Conservation (phyloP, 1,139 yeast genomes). For the Yamadazyma triangularis region DNA sequence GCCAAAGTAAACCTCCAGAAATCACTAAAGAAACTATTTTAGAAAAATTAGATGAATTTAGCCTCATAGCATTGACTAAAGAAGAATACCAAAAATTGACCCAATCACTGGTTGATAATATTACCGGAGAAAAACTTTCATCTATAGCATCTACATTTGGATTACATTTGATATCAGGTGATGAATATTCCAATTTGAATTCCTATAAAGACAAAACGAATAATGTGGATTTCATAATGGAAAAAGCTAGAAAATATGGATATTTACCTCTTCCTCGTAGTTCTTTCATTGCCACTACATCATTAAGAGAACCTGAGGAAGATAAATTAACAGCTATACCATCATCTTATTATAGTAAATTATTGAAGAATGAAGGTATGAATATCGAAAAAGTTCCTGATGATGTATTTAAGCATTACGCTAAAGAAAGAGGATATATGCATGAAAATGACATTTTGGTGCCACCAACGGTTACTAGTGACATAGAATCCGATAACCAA, state of each 20-base stretch:
- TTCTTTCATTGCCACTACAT: slow-evolving; percentile 57
- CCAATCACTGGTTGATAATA: slow-evolving; percentile 10
- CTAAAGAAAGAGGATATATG: slow-evolving; percentile 45
- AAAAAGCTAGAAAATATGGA: slow-evolving; percentile 41
- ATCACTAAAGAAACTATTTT: slow-evolving; percentile 20
- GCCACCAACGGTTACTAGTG: slow-evolving; percentile 12
- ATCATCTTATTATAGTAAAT: slow-evolving; percentile 55
- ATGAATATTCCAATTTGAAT: slow-evolving; percentile 22
- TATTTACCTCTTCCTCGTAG: slow-evolving; percentile 51
- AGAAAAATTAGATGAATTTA: slow-evolving; percentile 40
- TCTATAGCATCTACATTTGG: slow-evolving; percentile 20
- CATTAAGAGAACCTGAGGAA: slow-evolving; percentile 51
- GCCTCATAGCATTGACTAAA: slow-evolving; percentile 23
- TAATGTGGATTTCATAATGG: slow-evolving; percentile 18
- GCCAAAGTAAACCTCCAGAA: slow-evolving; percentile 12
- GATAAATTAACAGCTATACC: slow-evolving; percentile 61
- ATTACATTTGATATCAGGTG: slow-evolving; percentile 38
- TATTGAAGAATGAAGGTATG: slow-evolving; percentile 41
- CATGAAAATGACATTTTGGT: slow-evolving; percentile 19
- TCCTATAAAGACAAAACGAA: slow-evolving; percentile 15
- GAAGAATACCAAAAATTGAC: slow-evolving; percentile 28
- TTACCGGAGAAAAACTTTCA: slow-evolving; percentile 13
- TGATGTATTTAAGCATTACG: slow-evolving; percentile 41
- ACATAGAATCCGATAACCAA: slow-evolving; percentile 7
- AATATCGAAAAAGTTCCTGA: slow-evolving; percentile 44